Percentiles rank a stretch among this genome's conserved stretches.
phyloP scores from a whole-genome alignment of 2,329 filamentous ascomycete genomes.

The Penicillium olsonii region DNA sequence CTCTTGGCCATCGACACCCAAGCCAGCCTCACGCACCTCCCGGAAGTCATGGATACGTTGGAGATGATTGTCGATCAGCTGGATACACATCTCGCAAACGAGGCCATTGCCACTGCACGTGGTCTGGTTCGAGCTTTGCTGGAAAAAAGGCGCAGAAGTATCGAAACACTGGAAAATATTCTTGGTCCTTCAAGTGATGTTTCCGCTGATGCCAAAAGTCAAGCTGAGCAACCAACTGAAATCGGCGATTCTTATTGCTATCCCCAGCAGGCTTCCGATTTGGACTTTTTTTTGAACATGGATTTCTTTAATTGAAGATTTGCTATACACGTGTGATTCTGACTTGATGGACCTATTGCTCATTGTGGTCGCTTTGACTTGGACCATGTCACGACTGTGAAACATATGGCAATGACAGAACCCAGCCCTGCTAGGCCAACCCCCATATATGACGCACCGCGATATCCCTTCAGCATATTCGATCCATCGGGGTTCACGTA shows the following conservation, averaged over 20 bases:
- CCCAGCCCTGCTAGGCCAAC: conserved; percentile 33
- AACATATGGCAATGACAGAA: conserved; percentile 19
- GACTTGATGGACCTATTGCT: neutral
- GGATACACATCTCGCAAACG: conserved; percentile 25
- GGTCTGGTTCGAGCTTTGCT: conserved; percentile 16
- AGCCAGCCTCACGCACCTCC: conserved; percentile 36
- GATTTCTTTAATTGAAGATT: conserved; percentile 7
- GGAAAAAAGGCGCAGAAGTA: conserved; percentile 17
- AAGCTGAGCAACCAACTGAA: conserved; percentile 4
- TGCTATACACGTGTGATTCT: neutral
- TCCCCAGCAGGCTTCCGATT: conserved; percentile 12
- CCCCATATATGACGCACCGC: conserved; percentile 44
- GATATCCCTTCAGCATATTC: conserved; percentile 41
- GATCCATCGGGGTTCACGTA: conserved; percentile 44
- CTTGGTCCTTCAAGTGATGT: conserved; percentile 6
- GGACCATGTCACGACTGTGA: conserved; percentile 16
- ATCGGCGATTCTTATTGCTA: conserved; percentile 6
- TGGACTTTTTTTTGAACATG: conserved; percentile 16
- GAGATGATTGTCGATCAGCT: conserved; percentile 39
- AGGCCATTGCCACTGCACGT: conserved; percentile 15
- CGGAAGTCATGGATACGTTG: conserved; percentile 40
- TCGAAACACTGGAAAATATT: conserved; percentile 14
- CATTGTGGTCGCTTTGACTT: neutral
- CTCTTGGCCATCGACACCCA: conserved; percentile 44
- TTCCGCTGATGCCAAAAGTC: neutral